These are phyloP conservation scores for Xylaria bambusicola DNA, from an alignment of 495 filamentous ascomycete species.

Conservation along the genomic window DNA sequence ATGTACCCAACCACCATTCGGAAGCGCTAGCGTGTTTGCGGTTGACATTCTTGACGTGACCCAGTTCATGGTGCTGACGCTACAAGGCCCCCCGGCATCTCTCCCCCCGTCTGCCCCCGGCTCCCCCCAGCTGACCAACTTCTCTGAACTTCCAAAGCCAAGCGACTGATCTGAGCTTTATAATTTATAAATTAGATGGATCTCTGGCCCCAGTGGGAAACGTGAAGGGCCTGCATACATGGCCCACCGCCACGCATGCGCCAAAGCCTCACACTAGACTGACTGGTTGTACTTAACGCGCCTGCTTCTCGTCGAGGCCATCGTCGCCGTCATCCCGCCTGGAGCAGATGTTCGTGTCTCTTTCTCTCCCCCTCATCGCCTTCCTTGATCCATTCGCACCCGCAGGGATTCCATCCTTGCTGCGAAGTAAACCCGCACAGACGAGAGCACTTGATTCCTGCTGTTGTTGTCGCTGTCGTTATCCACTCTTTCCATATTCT, in stretches of 20 bases:
- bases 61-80: slow-evolving; percentile 13
- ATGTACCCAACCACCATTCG: slow-evolving; percentile 21
- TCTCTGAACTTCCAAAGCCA: slow-evolving; percentile 17
- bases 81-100: not conserved
- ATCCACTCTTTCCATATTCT: slow-evolving; percentile 20
- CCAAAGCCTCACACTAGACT: slow-evolving; percentile 36
- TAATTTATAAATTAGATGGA: slow-evolving; percentile 17
- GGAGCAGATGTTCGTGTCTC: slow-evolving; percentile 12
- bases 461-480: slow-evolving; percentile 12
- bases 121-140: slow-evolving; percentile 18
- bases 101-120: not conserved
- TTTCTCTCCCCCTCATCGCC: slow-evolving; percentile 22
- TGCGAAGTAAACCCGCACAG: slow-evolving; percentile 14
- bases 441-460: slow-evolving; percentile 5
- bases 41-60: slow-evolving; percentile 10
- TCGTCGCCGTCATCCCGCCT: slow-evolving; percentile 14
- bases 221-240: slow-evolving; percentile 19
- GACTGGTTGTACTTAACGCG: slow-evolving; percentile 37
- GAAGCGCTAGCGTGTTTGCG: slow-evolving; percentile 18
- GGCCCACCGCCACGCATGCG: slow-evolving; percentile 36
- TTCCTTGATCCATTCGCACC: slow-evolving; percentile 20
- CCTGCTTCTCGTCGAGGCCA: slow-evolving; percentile 20
- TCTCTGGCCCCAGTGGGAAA: slow-evolving; percentile 1
- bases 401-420: slow-evolving; percentile 27
- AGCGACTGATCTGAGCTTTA: slow-evolving; percentile 20